Evolutionary conservation across 768 basidiomycete genomes (phyloP), one percentile per base, ranked within the genome.

Genomic region (Lentinula lateritia): DNA sequence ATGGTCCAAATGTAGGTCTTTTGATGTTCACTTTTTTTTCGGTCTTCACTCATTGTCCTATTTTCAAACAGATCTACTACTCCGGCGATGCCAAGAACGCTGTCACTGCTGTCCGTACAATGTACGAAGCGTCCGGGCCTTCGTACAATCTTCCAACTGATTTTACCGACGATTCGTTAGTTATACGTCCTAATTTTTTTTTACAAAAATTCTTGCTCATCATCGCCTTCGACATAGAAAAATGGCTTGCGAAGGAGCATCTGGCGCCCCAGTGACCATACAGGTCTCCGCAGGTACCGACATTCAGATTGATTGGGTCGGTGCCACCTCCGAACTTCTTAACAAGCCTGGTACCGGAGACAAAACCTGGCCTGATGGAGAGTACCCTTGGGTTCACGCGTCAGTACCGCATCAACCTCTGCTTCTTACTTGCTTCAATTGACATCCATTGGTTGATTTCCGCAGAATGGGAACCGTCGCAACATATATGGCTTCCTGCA

Each of bases 371-470:
- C 34, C 50, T 12, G 59, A 62, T 1, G 62, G 61, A 36, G 65
- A 67, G 39, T 66, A 68, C 32, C 67, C 68, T 48, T 69, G 68
- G 68, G 66, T 69, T 23, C 68, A 69, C 43, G 68, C 68, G 68
- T 69, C 23, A 58, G 68, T 58, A 28, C 28, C 28, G 28, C 2
- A 28, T 28, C 28, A 3, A 1, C 28, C 28, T 28, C 3, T 38
- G 13, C 36, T 56, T 23, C 5, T 6, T 28, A 9, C 16, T 45
- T 20, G 9, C 39, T 15, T 18, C 16, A 13, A 20, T 32, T 34
- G 36, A 15, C 2, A 56, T 42, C 6, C 56, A 18, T 43, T 58
- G 52, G 13, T 3, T n/a, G 15, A 13, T 28, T 34, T 39, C 12
- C 12, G 3, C 48, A 69, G 68, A 15, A 69, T 69, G 66, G 68